These are phyloP conservation scores for Colletotrichum falcatum DNA, from an alignment of 2,329 filamentous ascomycete genomes.

Conservation along the genomic window DNA sequence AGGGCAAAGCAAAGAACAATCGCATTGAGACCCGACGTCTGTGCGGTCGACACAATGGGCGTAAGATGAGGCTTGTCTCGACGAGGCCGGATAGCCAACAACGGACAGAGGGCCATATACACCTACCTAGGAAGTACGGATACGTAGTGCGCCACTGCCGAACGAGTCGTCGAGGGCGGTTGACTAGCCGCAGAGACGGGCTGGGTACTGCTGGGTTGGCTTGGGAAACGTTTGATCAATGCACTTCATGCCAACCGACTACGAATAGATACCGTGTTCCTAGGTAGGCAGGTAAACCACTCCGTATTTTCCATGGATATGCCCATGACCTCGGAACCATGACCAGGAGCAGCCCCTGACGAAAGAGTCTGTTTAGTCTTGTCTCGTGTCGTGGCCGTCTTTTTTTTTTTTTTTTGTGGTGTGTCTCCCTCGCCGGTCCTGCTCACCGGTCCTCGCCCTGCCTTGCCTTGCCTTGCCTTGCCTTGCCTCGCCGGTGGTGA, in stretches of 20 bases:
- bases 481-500: neutral
- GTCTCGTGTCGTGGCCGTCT: constrained; percentile 25
- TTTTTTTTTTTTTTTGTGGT: no score
- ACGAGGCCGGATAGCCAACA: constrained; percentile 43
- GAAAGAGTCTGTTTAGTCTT: constrained; percentile 24
- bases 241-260: constrained; percentile 31
- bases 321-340: constrained; percentile 12
- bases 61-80: constrained; percentile 46
- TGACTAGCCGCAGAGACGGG: constrained; percentile 18
- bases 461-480: constrained; percentile 7
- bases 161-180: constrained; percentile 32
- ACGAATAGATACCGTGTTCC: neutral
- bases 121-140: no score
- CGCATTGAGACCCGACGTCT: constrained; percentile 35
- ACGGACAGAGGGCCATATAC: constrained; percentile 31
- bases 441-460: constrained; percentile 4
- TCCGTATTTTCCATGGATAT: constrained; percentile 2
- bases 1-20: constrained; percentile 23
- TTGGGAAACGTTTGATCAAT: constrained; percentile 38
- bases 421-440: constrained; percentile 12
- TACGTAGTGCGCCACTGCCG: constrained; percentile 41
- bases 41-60: constrained; percentile 44
- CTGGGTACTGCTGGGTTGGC: constrained; percentile 25
- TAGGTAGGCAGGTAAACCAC: no score
- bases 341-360: constrained; percentile 14